phyloP scores from a whole-genome alignment of 495 filamentous ascomycete species.

The Sphaerosporella brunnea region DNA sequence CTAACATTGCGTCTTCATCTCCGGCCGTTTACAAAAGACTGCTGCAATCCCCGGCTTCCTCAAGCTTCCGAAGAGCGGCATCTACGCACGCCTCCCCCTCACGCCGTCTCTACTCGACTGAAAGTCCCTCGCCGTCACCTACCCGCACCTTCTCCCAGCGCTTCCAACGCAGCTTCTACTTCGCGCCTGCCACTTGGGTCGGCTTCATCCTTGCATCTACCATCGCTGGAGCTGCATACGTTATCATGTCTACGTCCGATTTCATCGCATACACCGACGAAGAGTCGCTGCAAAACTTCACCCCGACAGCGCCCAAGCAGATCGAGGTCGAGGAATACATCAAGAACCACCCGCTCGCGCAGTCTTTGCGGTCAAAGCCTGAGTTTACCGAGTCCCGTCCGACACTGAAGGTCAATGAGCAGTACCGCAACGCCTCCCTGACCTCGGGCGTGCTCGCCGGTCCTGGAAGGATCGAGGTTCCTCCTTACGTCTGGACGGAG shows the following conservation, averaged over 20 bases:
- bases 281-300: conserved; percentile 52
- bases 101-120: conserved; percentile 1
- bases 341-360: conserved; percentile 51
- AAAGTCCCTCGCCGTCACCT: too few relatives aligned
- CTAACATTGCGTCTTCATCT: too few relatives aligned
- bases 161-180: conserved; percentile 14
- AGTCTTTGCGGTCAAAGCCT: conserved; percentile 45
- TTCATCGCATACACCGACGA: conserved; percentile 38
- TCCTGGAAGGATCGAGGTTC: conserved; percentile 58
- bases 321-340: conserved; percentile 54
- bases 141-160: not conserved
- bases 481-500: conserved; percentile 60
- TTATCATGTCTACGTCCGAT: conserved; percentile 18
- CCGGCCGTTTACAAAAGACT: too few relatives aligned
- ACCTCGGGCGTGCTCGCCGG: conserved; percentile 69
- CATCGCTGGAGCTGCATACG: conserved; percentile 10
- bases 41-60: too few relatives aligned
- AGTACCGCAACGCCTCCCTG: conserved; percentile 50
- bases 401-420: conserved; percentile 61
- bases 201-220: conserved; percentile 15
- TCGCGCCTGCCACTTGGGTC: conserved; percentile 17
- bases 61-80: too few relatives aligned
- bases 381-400: conserved; percentile 63
- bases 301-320: conserved; percentile 41
- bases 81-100: not conserved